Evolutionary conservation across 2,329 filamentous ascomycete species (phyloP), one percentile per base, ranked within the genome.

Genomic region (Hypoxylon sp.): DNA sequence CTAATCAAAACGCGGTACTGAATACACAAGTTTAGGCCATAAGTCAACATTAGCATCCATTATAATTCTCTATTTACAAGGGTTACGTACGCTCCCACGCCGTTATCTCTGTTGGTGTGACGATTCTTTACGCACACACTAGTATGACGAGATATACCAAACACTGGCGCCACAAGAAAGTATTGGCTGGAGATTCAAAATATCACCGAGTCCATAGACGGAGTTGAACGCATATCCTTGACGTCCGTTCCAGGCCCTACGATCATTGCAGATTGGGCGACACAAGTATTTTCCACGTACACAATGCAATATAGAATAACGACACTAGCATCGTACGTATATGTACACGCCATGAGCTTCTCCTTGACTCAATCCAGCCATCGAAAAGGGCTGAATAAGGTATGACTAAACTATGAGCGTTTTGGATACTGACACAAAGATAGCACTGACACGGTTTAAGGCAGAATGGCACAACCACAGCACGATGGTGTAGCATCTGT

Each of bases 381-480:
- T 30, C 3, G 17, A 11, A 49, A 28, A 7, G 3, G 23, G 10
- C 3, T 9, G 28, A 6, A 9, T 9, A 13, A 17, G 5, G 11
- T 25, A n/a, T 7, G 13, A 25, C 2, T 28, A 25, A n/a, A 25
- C 3, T 6, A 19, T 5, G 7, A 30, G 21, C 13, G 6, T 6
- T 30, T 9, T 30, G 6, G 2, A 30, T 48, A 17, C 51, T 57
- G 45, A 63, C 45, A 25, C 3, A 19, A 19, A 13, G 17, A 7
- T 11, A 64, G 61, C 89, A 91, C 73, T 90, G 84, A 81, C 88
- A 91, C 72, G 89, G 87, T 17, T 78, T 91, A 34, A 84, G 86
- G 5, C 87, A 90, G 73, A 79, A 82, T 60, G 78, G 82, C 73
- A 85, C 80, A 56, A 84, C 83, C 83, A 68, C 80, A 85, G 60